phyloP scores from a whole-genome alignment of 2,329 filamentous ascomycete species.

The Fusarium austroafricanum region DNA sequence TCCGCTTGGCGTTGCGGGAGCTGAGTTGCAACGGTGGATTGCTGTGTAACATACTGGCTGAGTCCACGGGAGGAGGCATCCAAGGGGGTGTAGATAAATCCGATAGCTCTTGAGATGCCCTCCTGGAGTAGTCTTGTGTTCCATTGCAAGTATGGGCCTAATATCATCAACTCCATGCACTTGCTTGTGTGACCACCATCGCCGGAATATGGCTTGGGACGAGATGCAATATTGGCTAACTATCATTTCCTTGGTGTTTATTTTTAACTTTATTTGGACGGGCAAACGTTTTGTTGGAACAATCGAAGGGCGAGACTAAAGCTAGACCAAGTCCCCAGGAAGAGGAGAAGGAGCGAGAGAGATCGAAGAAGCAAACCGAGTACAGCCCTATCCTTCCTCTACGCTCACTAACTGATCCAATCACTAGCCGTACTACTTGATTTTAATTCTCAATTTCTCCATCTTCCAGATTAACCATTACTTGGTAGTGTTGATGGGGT shows the following conservation, averaged over 20 bases:
- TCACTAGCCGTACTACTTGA: too few species aligned
- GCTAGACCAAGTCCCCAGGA: neutral
- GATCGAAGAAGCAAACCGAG: neutral
- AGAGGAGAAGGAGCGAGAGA: neutral
- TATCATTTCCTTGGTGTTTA: neutral
- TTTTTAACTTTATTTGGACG: neutral
- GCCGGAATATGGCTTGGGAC: neutral
- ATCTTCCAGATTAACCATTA: too few species aligned
- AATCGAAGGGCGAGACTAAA: neutral
- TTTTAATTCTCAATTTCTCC: too few species aligned
- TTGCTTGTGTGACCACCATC: neutral
- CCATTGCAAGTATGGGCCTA: neutral
- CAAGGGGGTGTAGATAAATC: constrained; percentile 3
- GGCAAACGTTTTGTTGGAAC: too few species aligned
- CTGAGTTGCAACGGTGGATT: constrained; percentile 10
- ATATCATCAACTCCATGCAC: neutral
- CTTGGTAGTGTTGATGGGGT: too few species aligned
- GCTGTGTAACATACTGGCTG: constrained; percentile 19
- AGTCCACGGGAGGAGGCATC: constrained; percentile 29
- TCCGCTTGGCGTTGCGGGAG: constrained; percentile 14
- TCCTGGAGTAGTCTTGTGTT: neutral
- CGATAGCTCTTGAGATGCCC: neutral
- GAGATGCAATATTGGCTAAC: too few species aligned
- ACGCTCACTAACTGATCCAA: too few species aligned
- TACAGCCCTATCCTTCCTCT: too few species aligned